Evolutionary conservation across 1,139 yeast species (phyloP).

Genomic region (Yamadazyma blattariae): DNA sequence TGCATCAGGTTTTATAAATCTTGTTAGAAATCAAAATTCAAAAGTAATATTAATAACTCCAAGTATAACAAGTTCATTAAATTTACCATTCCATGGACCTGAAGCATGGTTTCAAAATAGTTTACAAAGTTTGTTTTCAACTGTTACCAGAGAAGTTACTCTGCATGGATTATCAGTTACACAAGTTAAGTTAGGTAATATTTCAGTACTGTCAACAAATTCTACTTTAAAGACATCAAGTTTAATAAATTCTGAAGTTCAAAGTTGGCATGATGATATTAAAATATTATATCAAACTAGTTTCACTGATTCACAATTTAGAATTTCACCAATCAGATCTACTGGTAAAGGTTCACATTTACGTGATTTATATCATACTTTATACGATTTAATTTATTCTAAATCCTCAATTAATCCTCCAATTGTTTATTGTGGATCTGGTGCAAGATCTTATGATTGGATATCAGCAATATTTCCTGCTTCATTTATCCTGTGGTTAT

Average conservation of each 20-base stretch:
- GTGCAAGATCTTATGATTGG: constrained; percentile 45
- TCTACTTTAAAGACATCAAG: constrained; percentile 26
- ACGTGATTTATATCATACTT: constrained; percentile 48
- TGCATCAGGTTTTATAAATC: constrained; percentile 53
- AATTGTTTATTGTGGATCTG: constrained; percentile 48
- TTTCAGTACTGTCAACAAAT: constrained; percentile 35
- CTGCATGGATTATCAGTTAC: constrained; percentile 44
- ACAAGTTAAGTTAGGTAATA: constrained; percentile 47
- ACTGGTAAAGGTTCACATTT: constrained; percentile 40
- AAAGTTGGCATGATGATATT: constrained; percentile 41
- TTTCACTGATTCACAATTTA: constrained; percentile 34
- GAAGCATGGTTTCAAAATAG: constrained; percentile 42
- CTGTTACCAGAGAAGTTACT: constrained; percentile 36
- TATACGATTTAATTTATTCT: constrained; percentile 52
- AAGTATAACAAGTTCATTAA: constrained; percentile 39
- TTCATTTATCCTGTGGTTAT: constrained; percentile 25
- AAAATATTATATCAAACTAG: constrained; percentile 32
- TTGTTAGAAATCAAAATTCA: constrained; percentile 49
- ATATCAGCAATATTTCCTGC: constrained; percentile 33
- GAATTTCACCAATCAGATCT: constrained; percentile 32
- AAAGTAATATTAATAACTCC: constrained; percentile 45
- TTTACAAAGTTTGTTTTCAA: constrained; percentile 35
- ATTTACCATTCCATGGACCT: constrained; percentile 49
- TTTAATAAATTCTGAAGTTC: constrained; percentile 30
- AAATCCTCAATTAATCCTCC: constrained; percentile 20